phyloP scores from a whole-genome alignment of 148 eudicot genomes.

The Rhododendron simsii region DNA sequence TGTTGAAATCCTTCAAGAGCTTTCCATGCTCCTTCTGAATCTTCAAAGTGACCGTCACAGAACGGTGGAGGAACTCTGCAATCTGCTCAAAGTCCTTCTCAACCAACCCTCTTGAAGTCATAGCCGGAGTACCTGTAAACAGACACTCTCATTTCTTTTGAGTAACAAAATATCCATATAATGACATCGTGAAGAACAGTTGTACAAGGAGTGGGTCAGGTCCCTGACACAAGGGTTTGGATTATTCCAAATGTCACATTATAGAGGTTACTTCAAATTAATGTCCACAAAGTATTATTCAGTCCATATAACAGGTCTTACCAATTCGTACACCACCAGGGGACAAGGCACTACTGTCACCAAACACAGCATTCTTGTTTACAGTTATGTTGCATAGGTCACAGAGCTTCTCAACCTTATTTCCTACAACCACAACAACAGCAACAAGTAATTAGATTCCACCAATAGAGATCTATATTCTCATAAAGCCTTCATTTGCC shows the following conservation, averaged over 20 bases:
- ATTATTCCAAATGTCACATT: background rate
- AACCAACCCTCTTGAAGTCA: slow-evolving; percentile 95
- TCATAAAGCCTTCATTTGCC: background rate
- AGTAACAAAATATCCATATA: background rate
- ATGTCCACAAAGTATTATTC: background rate
- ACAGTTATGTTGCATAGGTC: slow-evolving; percentile 96
- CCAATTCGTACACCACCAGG: slow-evolving; percentile 98
- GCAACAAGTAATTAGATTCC: background rate
- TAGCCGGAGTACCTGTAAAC: slow-evolving; percentile 89
- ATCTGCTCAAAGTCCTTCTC: slow-evolving; percentile 99
- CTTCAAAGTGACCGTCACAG: slow-evolving; percentile 67
- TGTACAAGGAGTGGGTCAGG: background rate
- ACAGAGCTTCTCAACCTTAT: slow-evolving; percentile 98
- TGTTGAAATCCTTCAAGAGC: slow-evolving; percentile 96
- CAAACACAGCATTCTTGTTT: slow-evolving; percentile 98
- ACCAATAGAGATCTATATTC: background rate
- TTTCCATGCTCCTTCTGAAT: slow-evolving; percentile 94
- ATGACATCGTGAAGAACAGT: background rate
- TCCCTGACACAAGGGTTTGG: background rate
- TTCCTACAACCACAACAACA: slow-evolving; percentile 48
- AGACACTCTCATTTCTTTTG: background rate
- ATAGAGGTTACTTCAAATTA: background rate
- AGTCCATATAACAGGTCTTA: slow-evolving; percentile 25
- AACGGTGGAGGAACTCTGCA: slow-evolving; percentile 92
- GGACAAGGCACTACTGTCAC: slow-evolving; percentile 96